Evolutionary conservation across 148 eudicot genomes (phyloP).

Genomic region (Amaranthus palmeri): DNA sequence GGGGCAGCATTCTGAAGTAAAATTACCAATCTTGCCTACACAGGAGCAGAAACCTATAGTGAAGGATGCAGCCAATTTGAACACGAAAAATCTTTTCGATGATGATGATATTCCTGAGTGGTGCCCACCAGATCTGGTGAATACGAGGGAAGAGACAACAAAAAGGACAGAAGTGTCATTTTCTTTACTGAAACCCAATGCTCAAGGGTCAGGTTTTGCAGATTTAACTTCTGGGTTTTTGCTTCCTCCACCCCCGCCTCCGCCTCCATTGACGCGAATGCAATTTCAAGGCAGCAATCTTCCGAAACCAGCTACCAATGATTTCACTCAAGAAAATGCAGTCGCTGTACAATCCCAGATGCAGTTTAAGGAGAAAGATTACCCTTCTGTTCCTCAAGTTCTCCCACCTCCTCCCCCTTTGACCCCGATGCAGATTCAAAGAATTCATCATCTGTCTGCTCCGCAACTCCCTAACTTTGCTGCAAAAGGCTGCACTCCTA

Average conservation of each 20-base stretch:
- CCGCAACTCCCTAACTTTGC: background rate
- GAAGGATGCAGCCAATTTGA: background rate
- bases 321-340: background rate
- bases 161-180: constrained; percentile 23
- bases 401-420: background rate
- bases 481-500: background rate
- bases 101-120: constrained; percentile 89
- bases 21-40: constrained; percentile 13
- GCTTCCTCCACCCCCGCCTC: constrained; percentile 18
- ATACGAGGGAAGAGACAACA: constrained; percentile 20
- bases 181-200: constrained; percentile 15
- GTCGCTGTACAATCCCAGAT: background rate
- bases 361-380: constrained; percentile 2
- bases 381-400: background rate
- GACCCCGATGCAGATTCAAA: background rate
- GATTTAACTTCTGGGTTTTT: constrained; percentile 30
- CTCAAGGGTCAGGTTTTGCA: constrained; percentile 15
- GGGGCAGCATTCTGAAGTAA: constrained; percentile 20
- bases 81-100: constrained; percentile 36
- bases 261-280: constrained; percentile 5
- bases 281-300: background rate
- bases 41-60: constrained; percentile 17
- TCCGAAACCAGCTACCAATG: background rate
- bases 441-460: constrained; percentile 5
- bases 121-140: constrained; percentile 50